phyloP scores from a whole-genome alignment of 2,329 filamentous ascomycete genomes.

The Scortechinia acanthostroma region DNA sequence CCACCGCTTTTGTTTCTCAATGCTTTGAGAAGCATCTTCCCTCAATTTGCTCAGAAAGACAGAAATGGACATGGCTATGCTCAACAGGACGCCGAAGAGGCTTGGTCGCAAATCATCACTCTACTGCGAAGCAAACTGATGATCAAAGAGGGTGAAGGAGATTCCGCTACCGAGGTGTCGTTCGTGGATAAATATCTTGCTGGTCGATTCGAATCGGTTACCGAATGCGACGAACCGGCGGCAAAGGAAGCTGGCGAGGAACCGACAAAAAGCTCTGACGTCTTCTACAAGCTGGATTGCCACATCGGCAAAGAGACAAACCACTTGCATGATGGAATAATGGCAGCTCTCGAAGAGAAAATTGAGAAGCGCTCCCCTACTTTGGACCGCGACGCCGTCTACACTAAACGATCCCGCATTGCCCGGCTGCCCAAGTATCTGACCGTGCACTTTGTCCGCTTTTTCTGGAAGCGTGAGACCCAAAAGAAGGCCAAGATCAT shows the following conservation, averaged over 20 bases:
- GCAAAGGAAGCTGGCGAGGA: constrained; percentile 72
- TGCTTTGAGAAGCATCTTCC: constrained; percentile 71
- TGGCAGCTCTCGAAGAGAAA: constrained; percentile 75
- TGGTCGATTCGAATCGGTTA: constrained; percentile 70
- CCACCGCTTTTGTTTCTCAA: constrained; percentile 76
- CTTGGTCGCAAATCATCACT: constrained; percentile 89
- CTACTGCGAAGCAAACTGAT: constrained; percentile 75
- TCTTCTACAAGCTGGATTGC: constrained; percentile 89
- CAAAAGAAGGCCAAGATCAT: constrained; percentile 99
- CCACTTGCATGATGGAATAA: constrained; percentile 81
- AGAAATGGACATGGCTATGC: constrained; percentile 79
- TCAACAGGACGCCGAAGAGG: constrained; percentile 98
- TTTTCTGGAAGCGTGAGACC: constrained; percentile 93
- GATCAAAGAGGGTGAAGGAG: constrained; percentile 39
- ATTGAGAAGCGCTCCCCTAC: constrained; percentile 81
- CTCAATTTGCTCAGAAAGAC: constrained; percentile 86
- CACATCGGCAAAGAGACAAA: constrained; percentile 85
- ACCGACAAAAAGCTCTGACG: constrained; percentile 58
- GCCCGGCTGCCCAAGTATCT: constrained; percentile 88
- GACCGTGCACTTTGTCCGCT: constrained; percentile 93
- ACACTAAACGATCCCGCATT: constrained; percentile 88
- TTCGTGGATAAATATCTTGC: constrained; percentile 89
- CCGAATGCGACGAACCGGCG: constrained; percentile 76
- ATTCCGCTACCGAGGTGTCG: constrained; percentile 15
- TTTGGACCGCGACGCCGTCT: constrained; percentile 71